Conservation (phyloP, 2,329 filamentous ascomycete genomes). For the Arthrobotrys conoides region DNA sequence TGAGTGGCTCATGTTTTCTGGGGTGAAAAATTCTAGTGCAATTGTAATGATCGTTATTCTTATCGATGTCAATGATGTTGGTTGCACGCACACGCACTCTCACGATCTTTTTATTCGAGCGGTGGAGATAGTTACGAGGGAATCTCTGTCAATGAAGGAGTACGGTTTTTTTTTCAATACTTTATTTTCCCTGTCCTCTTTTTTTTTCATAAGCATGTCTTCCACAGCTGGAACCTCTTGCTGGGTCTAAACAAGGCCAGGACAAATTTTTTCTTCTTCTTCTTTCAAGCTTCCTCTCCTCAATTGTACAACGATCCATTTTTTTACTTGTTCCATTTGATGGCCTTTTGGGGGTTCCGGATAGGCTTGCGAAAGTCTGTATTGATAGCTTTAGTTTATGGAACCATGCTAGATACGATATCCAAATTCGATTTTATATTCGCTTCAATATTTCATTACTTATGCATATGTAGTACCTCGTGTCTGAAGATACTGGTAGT, state of each 20-base stretch:
- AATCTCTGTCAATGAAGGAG: slow-evolving; percentile 31
- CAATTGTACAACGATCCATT: slow-evolving; percentile 16
- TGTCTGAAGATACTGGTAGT: background rate
- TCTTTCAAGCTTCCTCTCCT: background rate
- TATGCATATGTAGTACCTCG: background rate
- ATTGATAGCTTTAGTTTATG: slow-evolving; percentile 25
- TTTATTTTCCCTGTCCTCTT: background rate
- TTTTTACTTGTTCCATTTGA: slow-evolving; percentile 2
- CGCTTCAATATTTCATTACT: background rate
- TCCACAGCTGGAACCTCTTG: slow-evolving; percentile 7
- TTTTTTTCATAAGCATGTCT: slow-evolving; percentile 13
- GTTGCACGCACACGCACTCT: slow-evolving; percentile 41
- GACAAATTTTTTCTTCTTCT: background rate
- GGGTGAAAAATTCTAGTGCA: slow-evolving; percentile 58
- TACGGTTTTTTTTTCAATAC: slow-evolving; percentile 3
- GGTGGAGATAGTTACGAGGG: background rate
- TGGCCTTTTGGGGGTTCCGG: background rate
- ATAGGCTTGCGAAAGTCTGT: slow-evolving; percentile 26
- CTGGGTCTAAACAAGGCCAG: slow-evolving; percentile 7
- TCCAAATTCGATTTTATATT: slow-evolving; percentile 18
- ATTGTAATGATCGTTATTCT: slow-evolving; percentile 60
- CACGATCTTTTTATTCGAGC: slow-evolving; percentile 46
- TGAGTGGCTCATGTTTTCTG: slow-evolving; percentile 55
- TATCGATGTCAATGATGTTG: slow-evolving; percentile 58
- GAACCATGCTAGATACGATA: slow-evolving; percentile 23